A percentile compares a stretch with the other conserved stretches of the same genome.
phyloP scores from a whole-genome alignment of 345 rosid genomes.

The Erucastrum elatum region DNA sequence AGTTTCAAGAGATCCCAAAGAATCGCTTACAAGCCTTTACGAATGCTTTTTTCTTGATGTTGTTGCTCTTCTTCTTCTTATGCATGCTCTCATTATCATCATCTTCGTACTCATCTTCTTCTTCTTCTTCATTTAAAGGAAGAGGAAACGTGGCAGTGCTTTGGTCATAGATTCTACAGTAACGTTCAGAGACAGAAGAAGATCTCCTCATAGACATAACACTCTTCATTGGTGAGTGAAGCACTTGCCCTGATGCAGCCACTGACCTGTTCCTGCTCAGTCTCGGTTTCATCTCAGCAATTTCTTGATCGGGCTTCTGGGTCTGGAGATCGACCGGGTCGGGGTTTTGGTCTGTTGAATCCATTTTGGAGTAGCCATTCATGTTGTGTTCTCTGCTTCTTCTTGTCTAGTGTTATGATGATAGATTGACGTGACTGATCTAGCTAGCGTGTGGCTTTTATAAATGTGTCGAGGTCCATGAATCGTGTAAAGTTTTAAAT shows the following conservation, averaged over 20 bases:
- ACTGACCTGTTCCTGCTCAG: constrained; percentile 66
- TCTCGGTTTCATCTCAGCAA: constrained; percentile 20
- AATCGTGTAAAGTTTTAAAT: constrained; percentile 11
- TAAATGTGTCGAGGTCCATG: constrained; percentile 24
- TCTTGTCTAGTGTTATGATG: background rate
- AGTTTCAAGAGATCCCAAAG: constrained; percentile 51
- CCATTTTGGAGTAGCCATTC: constrained; percentile 41
- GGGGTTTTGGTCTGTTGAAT: constrained; percentile 10
- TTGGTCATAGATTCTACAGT: constrained; percentile 78
- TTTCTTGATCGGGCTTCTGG: constrained; percentile 15
- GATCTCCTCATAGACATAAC: constrained; percentile 78
- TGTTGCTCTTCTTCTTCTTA: constrained; percentile 48
- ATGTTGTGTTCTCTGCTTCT: constrained; percentile 2
- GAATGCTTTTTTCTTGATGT: constrained; percentile 46
- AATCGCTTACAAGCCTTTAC: constrained; percentile 75
- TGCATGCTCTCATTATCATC: constrained; percentile 20
- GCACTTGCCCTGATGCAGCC: constrained; percentile 42
- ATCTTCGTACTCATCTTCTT: constrained; percentile 35
- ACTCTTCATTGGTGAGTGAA: constrained; percentile 50
- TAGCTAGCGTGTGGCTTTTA: background rate
- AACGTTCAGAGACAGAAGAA: constrained; percentile 75
- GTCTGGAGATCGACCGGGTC: constrained; percentile 16
- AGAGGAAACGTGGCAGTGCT: constrained; percentile 46
- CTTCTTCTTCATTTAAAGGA: constrained; percentile 38
- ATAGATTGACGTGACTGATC: background rate